Evolutionary conservation across 2,329 filamentous ascomycete genomes (phyloP), one percentile per base, ranked within the genome.

Genomic region (Calonectria pseudoreteaudii): DNA sequence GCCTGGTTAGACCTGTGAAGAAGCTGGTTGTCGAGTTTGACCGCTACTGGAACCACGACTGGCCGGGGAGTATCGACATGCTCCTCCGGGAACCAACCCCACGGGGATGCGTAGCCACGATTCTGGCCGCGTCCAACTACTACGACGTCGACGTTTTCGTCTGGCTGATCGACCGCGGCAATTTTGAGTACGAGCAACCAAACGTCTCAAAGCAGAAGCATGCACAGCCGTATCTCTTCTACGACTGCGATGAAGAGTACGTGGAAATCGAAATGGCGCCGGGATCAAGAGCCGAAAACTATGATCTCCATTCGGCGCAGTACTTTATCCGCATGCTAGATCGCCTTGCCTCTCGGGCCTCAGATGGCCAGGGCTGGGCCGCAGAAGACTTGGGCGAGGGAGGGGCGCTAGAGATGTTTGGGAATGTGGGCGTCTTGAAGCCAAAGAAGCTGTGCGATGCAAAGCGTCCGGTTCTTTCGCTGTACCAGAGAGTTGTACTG

Each of bases 1-100:
- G 23, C 5, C 28, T n/a, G n/a, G n/a, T 16, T 4, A 41, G 14
- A 14, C 14, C 56, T 9, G 56, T 62, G 3, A 41, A 20, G 34
- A 28, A 62, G 14, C 13, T 62, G 23, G 14, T 41, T 18, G 14
- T 62, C 16, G 56, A 62, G n/a, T 62, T 62, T 20, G 56, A 62
- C 18, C 16, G 14, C 8, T 18, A 23, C 18, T 62, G 56, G 56
- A 41, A 11, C 13, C n/a, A 11, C 18, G 14, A 41, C 9, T 41
- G 56, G 34, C 56, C 56, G 2, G 23, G 30, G 34, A 10, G 8
- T 20, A 34, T 62, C 7, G 3, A 6, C 23, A 26, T 2, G 6
- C 56, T 62, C 4, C 1, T 41, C 23, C 56, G n/a, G 9, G 56
- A 62, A 18, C 10, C 11, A 41, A 28, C 56, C 10, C 36, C 14